A percentile compares a stretch with the other conserved stretches of the same genome.
Conservation (phyloP, 2,329 filamentous ascomycete species). For the Fusarium humuli region DNA sequence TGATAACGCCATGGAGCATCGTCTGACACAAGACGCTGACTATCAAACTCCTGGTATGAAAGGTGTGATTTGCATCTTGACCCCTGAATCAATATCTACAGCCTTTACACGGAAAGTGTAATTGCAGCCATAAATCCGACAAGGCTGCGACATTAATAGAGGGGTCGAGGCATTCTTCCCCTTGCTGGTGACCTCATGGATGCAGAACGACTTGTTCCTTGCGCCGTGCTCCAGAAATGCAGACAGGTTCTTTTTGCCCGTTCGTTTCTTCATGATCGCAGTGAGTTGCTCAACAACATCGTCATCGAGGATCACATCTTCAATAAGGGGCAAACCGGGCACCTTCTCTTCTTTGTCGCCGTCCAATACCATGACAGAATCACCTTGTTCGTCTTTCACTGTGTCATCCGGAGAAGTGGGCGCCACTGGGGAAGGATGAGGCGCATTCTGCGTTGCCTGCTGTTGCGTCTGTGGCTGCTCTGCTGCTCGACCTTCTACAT, state of each 20-base stretch:
- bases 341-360: accelerated
- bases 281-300: neutral
- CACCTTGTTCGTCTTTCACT: neutral
- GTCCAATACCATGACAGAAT: neutral
- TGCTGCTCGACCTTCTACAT: neutral
- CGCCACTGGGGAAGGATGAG: neutral
- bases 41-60: neutral
- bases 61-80: neutral
- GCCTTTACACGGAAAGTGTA: neutral
- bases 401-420: accelerated
- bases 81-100: neutral
- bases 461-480: neutral
- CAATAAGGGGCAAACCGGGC: neutral
- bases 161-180: neutral
- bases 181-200: neutral
- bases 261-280: neutral
- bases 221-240: neutral
- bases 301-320: neutral
- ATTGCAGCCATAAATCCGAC: no score
- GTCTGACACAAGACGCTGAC: accelerated
- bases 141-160: neutral
- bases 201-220: neutral
- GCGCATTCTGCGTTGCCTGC: neutral
- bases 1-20: accelerated
- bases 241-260: neutral